phyloP scores from a whole-genome alignment of 1,284 basidiomycete species.

The Apiotrichum mycotoxinovorans region DNA sequence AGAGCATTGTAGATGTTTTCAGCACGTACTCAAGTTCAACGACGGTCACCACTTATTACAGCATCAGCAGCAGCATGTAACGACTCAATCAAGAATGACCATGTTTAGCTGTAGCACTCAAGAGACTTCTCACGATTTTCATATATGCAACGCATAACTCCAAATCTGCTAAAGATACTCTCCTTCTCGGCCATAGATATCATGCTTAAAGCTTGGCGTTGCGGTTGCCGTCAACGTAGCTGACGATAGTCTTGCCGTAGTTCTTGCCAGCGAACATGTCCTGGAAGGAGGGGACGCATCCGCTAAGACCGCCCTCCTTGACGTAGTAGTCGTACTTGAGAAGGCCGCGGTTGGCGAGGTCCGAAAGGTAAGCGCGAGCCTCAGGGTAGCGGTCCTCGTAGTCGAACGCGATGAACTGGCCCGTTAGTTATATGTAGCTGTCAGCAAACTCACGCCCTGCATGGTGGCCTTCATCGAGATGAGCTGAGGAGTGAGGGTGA shows the following conservation, averaged over 20 bases:
- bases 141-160: neutral
- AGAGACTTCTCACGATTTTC: neutral
- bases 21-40: too few relatives aligned
- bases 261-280: conserved; percentile 76
- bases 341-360: conserved; percentile 60
- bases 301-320: conserved; percentile 61
- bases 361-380: conserved; percentile 53
- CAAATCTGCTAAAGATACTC: neutral
- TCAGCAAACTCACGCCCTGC: conserved; percentile 54
- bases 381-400: conserved; percentile 56
- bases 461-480: conserved; percentile 73
- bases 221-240: conserved; percentile 5
- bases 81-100: too few relatives aligned
- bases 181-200: neutral
- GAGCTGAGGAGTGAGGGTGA: conserved; percentile 54
- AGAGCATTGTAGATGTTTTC: neutral
- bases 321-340: conserved; percentile 78
- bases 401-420: conserved; percentile 61
- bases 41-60: too few relatives aligned
- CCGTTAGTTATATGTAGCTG: neutral
- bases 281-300: conserved; percentile 64
- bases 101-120: too few relatives aligned
- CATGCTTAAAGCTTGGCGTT: conserved; percentile 6
- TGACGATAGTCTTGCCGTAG: conserved; percentile 64
- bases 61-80: neutral